Evolutionary conservation across 2,329 filamentous ascomycete species (phyloP), one percentile per base, ranked within the genome.

Genomic region (Meredithiella fracta): DNA sequence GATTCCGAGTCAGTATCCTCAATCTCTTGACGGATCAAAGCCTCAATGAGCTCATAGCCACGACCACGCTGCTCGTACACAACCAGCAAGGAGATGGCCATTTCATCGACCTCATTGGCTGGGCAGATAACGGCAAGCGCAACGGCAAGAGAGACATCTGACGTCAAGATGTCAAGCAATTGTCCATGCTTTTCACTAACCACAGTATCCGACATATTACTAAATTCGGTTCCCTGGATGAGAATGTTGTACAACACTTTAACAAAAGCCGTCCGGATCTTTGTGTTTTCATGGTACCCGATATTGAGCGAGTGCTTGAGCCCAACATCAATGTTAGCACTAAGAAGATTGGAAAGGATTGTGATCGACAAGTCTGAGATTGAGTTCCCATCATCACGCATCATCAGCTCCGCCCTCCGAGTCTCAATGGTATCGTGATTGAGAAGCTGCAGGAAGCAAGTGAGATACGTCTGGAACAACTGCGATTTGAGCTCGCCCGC

Each of bases 401-500:
- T 64, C 8, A 20, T 20, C 6, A 54, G 9, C 15, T 61, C 59
- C 3, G 47, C 26, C 8, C 57, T 49, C 6, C 55, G 38, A 9
- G 51, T 25, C 9, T 68, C 59, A 37, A 59, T 59, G 14, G 63
- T 60, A 55, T 83, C 79, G 52, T 78, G 71, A 59, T 82, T 82
- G 26, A 85, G 69, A 3, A 85, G 68, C 0, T 79, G 82, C 20
- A 85, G 69, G 62, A 85, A 85, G 6, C 80, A 73, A 60, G 82
- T 84, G 67, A 85, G 85, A 64, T 85, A 85, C 5, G 76, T 79
- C 59, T 83, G 79, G 62, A 85, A 85, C 76, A 85, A 80, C 62
- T 84, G 78, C 0, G 79, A 82, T 63, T 85, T 85, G 54, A 82
- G 72, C 65, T 84, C 82, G 60, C 79, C 83, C 54, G 78, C 80